Evolutionary conservation across 331 rosid genomes (phyloP).

Genomic region (Cydonia oblonga): DNA sequence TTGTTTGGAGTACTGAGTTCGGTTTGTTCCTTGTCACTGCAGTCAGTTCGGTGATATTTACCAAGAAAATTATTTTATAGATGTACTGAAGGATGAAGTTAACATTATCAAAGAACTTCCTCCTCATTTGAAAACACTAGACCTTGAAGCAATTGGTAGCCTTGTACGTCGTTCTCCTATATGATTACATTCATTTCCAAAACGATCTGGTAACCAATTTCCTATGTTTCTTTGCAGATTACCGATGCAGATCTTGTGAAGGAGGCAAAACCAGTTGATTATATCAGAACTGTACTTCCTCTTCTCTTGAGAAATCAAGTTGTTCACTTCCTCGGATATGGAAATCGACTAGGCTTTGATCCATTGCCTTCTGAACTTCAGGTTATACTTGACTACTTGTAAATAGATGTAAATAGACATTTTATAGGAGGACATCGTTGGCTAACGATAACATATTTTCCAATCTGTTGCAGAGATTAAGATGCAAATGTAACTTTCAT

Average conservation of each 20-base stretch:
- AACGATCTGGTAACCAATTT: too few relatives aligned
- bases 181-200: not conserved
- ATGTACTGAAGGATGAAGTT: constrained; percentile 55
- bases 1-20: not conserved
- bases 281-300: constrained; percentile 55
- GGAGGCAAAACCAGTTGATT: constrained; percentile 81
- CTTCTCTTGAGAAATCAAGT: constrained; percentile 52
- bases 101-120: constrained; percentile 69
- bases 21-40: constrained; percentile 16
- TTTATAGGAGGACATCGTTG: not conserved
- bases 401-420: not conserved
- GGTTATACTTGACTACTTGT: constrained; percentile 31
- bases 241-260: constrained; percentile 84
- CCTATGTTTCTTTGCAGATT: constrained; percentile 36
- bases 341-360: constrained; percentile 94
- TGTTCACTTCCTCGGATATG: constrained; percentile 85
- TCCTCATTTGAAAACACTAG: constrained; percentile 50
- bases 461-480: constrained; percentile 49
- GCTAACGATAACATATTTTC: not conserved
- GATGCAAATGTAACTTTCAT: constrained; percentile 97
- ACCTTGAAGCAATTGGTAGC: constrained; percentile 68
- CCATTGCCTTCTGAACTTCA: constrained; percentile 68
- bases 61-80: constrained; percentile 72
- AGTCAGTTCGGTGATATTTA: constrained; percentile 93
- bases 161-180: constrained; percentile 44